phyloP scores from a whole-genome alignment of 1,284 basidiomycete genomes.

The Albatrellus sp. region DNA sequence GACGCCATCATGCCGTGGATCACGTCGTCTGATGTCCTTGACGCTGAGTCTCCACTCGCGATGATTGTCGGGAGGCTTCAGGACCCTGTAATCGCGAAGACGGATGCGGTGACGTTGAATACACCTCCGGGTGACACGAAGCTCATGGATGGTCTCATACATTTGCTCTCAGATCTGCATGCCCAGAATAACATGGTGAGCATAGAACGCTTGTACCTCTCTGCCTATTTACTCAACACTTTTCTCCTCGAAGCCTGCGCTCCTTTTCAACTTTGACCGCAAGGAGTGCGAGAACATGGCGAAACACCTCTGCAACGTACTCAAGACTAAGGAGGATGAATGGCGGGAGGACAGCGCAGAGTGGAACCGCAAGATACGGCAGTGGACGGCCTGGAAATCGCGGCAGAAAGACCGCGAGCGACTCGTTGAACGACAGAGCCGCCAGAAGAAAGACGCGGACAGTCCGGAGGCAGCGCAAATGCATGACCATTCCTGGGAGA shows the following conservation, averaged over 20 bases:
- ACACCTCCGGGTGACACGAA: conserved; percentile 16
- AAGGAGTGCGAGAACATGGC: conserved; percentile 45
- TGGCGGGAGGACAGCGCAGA: conserved; percentile 37
- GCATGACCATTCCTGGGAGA: conserved; percentile 31
- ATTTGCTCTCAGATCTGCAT: conserved; percentile 44
- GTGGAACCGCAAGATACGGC: conserved; percentile 38
- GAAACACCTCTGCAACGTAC: conserved; percentile 19
- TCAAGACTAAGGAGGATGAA: conserved; percentile 29
- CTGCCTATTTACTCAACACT: conserved; percentile 1
- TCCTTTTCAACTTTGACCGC: conserved; percentile 57
- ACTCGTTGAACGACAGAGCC: conserved; percentile 23
- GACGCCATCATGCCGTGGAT: conserved; percentile 27
- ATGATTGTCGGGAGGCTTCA: conserved; percentile 29
- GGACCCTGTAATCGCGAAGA: conserved; percentile 21
- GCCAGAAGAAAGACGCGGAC: conserved; percentile 27
- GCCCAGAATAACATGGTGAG: conserved; percentile 37
- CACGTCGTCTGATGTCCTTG: conserved; percentile 22
- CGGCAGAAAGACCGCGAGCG: conserved; percentile 33
- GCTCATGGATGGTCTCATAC: conserved; percentile 32
- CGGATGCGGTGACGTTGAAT: conserved; percentile 17
- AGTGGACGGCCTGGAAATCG: conserved; percentile 38
- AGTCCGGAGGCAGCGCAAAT: conserved; percentile 15
- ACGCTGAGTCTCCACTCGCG: conserved; percentile 22
- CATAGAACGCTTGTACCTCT: conserved; percentile 5
- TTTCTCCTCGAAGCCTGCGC: conserved; percentile 34